Evolutionary conservation across 2,329 filamentous ascomycete genomes (phyloP).

Genomic region (Acrocalymma vagum): DNA sequence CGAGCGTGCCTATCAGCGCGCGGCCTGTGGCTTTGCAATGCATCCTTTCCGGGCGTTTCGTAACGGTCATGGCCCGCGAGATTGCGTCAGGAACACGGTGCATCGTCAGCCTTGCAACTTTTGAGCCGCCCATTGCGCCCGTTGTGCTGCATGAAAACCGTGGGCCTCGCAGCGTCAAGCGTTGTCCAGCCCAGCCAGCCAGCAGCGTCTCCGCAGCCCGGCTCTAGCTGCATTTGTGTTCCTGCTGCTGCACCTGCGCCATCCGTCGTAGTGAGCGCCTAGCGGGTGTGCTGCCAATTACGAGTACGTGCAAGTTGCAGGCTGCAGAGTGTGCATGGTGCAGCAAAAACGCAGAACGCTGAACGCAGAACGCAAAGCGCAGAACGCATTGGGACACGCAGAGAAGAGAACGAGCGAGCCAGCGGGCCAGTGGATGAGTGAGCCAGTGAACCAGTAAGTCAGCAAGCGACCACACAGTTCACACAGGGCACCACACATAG

Average conservation of each 20-base stretch:
- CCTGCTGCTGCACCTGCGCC: conserved; percentile 43
- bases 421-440: conserved; percentile 44
- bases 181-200: conserved; percentile 25
- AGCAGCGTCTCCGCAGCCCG: conserved; percentile 12
- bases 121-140: conserved; percentile 47
- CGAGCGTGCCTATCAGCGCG: conserved; percentile 32
- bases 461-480: too few species aligned
- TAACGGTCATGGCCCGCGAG: conserved; percentile 45
- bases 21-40: conserved; percentile 34
- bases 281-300: conserved; percentile 34
- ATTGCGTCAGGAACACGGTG: conserved; percentile 53
- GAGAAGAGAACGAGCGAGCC: conserved; percentile 40
- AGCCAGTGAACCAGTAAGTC: too few species aligned
- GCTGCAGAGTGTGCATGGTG: too few species aligned
- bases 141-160: conserved; percentile 41
- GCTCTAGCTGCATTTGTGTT: conserved; percentile 31
- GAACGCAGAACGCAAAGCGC: too few species aligned
- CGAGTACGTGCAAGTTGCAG: conserved; percentile 18
- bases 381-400: too few species aligned
- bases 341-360: too few species aligned
- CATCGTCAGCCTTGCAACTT: conserved; percentile 48
- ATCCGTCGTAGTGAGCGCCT: conserved; percentile 44
- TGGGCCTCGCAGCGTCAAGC: conserved; percentile 28
- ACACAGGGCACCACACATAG: too few species aligned
- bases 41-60: conserved; percentile 42